Evolutionary conservation across 495 filamentous ascomycete species (phyloP), one percentile per base, ranked within the genome.

Genomic region (Usnea hakonensis): DNA sequence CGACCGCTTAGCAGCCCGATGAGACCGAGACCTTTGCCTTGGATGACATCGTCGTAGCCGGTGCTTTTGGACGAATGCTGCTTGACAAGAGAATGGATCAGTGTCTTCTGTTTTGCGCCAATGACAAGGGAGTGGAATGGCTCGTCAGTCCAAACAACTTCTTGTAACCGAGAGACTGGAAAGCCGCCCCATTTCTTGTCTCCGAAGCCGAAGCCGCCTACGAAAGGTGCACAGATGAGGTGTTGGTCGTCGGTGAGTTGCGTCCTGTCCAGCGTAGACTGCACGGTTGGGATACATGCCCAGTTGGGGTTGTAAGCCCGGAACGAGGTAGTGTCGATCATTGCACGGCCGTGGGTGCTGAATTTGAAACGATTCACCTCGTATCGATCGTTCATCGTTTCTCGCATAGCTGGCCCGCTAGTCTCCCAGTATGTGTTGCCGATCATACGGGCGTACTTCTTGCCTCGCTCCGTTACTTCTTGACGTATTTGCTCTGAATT

Each of bases 21-120:
- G 8, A 67, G 64, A 41, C 68, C 68, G n/a, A 56, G 63, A 11
- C 65, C 68, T 64, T 70, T 70, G 6, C 68, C 68, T 61, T 67
- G 56, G 11, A 70, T 61, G 1, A 70, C 36, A 40, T 70, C 68
- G 33, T 67, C 65, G 19, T 64, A 63, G 40, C 50, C 63, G 11
- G 58, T 52, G 11, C 41, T 28, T n/a, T 54, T 57, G 3, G 56
- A 28, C 5, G 53, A 58, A 9, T 62, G 64, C 32, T 57, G 60
- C 35, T 64, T 68, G 52, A 68, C 65, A n/a, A 68, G 68, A 13
- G 81, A 76, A 44, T 76, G 71, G 56, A 85, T 78, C 6, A 84
- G 65, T 10, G 44, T 56, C 38, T 66, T 63, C 16, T 61, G 61
- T n/a, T 62, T 58, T 14, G 40, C 36, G 19, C 50, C 38, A 33